Percentiles rank a stretch among this genome's conserved stretches.
These are phyloP conservation scores for Cynara cardunculus DNA, from an alignment of 129 eudicot species.

Conservation along the genomic window DNA sequence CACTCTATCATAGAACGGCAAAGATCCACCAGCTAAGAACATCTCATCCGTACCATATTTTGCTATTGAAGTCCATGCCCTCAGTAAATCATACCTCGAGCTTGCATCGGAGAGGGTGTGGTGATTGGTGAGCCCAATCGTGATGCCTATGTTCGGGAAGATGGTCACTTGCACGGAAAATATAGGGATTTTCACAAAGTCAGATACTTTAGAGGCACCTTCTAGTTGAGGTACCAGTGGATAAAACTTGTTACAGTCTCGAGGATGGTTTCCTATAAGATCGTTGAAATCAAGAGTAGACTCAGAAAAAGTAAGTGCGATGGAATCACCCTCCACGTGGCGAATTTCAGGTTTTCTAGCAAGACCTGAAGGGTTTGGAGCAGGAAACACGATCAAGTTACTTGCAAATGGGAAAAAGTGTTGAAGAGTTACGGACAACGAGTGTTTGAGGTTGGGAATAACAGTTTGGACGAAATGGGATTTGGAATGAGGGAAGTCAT, in stretches of 20 bases:
- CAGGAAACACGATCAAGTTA: conserved; percentile 1
- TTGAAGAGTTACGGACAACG: conserved; percentile 30
- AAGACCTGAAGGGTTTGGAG: neutral
- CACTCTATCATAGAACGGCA: conserved; percentile 31
- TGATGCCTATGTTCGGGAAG: conserved; percentile 19
- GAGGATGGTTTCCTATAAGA: conserved; percentile 22
- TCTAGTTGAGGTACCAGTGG: conserved; percentile 16
- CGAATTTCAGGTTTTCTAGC: conserved; percentile 11
- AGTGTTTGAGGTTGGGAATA: conserved; percentile 22
- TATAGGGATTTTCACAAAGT: conserved; percentile 10
- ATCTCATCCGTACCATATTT: conserved; percentile 19
- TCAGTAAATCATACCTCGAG: conserved; percentile 25
- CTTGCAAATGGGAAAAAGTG: conserved; percentile 30
- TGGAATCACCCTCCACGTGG: conserved; percentile 23
- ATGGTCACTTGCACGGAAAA: conserved; percentile 31
- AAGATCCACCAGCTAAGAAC: conserved; percentile 5
- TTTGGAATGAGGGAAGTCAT: neutral
- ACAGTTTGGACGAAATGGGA: neutral
- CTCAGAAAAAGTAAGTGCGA: conserved; percentile 22
- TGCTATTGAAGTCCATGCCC: conserved; percentile 40
- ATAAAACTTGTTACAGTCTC: conserved; percentile 22
- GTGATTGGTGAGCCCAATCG: conserved; percentile 39
- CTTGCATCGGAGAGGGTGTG: conserved; percentile 37
- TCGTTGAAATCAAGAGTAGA: conserved; percentile 12
- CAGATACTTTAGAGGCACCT: neutral